A percentile compares a stretch with the other conserved stretches of the same genome.
Evolutionary conservation across 768 basidiomycete species (phyloP).

Genomic region (Tricholoma sp.): DNA sequence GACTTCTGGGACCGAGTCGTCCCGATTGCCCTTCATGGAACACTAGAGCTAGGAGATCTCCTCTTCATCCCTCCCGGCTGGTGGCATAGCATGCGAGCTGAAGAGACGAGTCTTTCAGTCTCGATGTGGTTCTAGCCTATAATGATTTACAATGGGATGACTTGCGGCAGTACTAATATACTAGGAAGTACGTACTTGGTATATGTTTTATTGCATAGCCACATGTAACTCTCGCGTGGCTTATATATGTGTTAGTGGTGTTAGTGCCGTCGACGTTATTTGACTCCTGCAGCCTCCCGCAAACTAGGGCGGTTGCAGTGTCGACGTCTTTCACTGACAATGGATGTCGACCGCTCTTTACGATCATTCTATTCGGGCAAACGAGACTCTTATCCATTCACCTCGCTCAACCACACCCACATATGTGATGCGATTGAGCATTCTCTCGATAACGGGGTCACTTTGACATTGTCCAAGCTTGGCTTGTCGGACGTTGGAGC

Average conservation of each 20-base stretch:
- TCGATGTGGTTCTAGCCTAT: constrained; percentile 83
- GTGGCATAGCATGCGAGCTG: constrained; percentile 92
- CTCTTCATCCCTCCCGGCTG: constrained; percentile 88
- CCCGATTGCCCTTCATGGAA: constrained; percentile 53
- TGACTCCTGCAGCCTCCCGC: background rate
- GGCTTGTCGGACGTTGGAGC: constrained; percentile 71
- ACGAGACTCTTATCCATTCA: constrained; percentile 9
- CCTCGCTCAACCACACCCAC: constrained; percentile 49
- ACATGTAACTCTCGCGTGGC: background rate
- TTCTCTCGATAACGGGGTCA: constrained; percentile 76
- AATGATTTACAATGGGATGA: no score
- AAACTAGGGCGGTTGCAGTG: background rate
- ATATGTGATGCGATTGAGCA: constrained; percentile 59
- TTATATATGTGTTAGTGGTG: background rate
- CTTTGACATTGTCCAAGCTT: constrained; percentile 80
- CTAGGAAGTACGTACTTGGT: no score
- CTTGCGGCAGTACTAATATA: no score
- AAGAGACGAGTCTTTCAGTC: constrained; percentile 77
- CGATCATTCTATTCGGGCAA: constrained; percentile 17
- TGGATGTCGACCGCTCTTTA: constrained; percentile 20
- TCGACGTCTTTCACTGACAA: background rate
- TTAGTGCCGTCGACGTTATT: background rate
- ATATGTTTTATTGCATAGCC: background rate
- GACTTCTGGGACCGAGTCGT: constrained; percentile 54
- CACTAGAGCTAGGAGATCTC: constrained; percentile 77